These are phyloP conservation scores for Kwoniella pini DNA, from an alignment of 768 basidiomycete species.

Conservation along the genomic window DNA sequence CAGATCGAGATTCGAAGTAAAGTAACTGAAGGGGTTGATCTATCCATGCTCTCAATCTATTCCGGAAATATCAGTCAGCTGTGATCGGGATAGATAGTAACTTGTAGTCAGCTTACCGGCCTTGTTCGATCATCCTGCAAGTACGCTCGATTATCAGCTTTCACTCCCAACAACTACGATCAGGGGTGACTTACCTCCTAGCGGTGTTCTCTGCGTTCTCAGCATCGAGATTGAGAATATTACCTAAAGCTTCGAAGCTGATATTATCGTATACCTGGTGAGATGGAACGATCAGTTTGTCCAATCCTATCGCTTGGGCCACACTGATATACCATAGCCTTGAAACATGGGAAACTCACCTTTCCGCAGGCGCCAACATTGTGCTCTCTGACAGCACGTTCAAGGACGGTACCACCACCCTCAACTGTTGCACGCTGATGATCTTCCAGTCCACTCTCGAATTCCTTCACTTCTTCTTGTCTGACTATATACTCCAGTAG, in stretches of 20 bases:
- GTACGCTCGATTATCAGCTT: neutral
- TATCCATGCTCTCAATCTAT: slow-evolving; percentile 75
- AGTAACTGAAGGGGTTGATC: slow-evolving; percentile 95
- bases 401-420: slow-evolving; percentile 91
- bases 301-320: too few species aligned
- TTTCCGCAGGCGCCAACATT: slow-evolving; percentile 95
- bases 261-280: slow-evolving; percentile 85
- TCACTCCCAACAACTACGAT: neutral
- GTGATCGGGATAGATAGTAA: too few species aligned
- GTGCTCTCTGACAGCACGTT: slow-evolving; percentile 98
- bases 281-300: too few species aligned
- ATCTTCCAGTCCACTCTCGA: slow-evolving; percentile 79
- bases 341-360: slow-evolving; percentile 51
- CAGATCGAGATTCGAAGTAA: slow-evolving; percentile 77
- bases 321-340: too few species aligned
- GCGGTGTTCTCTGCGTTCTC: slow-evolving; percentile 97
- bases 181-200: slow-evolving; percentile 55
- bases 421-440: slow-evolving; percentile 91
- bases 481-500: slow-evolving; percentile 96
- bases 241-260: slow-evolving; percentile 89
- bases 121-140: slow-evolving; percentile 93
- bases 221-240: slow-evolving; percentile 82
- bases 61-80: neutral
- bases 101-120: slow-evolving; percentile 59
- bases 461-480: slow-evolving; percentile 81